Base-by-base conservation (phyloP, 1,284 basidiomycete genomes). In the Tausonia pullulans region DNA sequence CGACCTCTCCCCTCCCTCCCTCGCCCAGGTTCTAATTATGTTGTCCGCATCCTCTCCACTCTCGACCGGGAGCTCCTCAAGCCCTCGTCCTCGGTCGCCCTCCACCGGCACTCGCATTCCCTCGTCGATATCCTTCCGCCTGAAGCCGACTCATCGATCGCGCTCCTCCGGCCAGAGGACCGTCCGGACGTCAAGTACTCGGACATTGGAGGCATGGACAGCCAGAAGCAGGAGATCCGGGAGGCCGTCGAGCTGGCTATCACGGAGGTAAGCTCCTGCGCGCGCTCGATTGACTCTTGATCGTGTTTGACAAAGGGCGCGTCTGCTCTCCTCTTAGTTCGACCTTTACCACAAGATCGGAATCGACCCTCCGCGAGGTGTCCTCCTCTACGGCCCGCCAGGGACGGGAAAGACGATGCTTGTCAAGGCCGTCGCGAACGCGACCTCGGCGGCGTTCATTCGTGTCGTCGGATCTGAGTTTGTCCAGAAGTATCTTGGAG, bases 381-480 rank as follows among this genome's bases (percentile, higher is more conserved):
- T 95, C 3, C 78, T 97, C 67, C 81, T 97, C 16, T 95, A 95
- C 73, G 93, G 93, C 4, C 93, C 93, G 57, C 92, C 92, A 72
- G 94, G 94, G 69, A 98, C 95, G 5, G 95, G 95, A 53, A 99
- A 99, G 79, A 99, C 96, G 1, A 98, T 98, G 95, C 81, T 98
- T 67, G 95, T 98, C 67, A 98, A 98, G 77, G 95, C 95, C 13
- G 95, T 98, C 39, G 95, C 95, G 50, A 89, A 96, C 73, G 92
- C 98, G 71, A 98, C 95, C 16, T 95, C 93, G 0, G 95, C 95
- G 9, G 83, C 91, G 27, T 98, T 98, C 79, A 98, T 98, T 72
- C 90, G 96, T 61, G 96, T 98, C 5, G 94, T 97, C 43, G 96
- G 96, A 39, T 94, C 90, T 70, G 95, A 98, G 77, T 98, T 98